Evolutionary conservation across 805 yeast species (phyloP).

Genomic region (Debaryomyces maramus): DNA sequence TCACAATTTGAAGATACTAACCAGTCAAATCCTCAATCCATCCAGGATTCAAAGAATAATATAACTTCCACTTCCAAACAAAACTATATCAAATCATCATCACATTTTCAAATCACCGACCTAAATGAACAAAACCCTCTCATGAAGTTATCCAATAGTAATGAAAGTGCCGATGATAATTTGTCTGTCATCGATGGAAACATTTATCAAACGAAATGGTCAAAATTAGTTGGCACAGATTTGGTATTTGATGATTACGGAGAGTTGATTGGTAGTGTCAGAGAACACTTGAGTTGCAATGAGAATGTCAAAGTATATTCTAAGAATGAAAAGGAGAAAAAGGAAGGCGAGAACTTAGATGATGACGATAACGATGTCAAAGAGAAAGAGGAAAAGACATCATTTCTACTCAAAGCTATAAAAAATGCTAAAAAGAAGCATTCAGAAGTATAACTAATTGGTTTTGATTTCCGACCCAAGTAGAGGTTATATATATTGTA

Average conservation of each 20-base stretch:
- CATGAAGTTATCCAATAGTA: constrained; percentile 37
- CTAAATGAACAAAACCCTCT: constrained; percentile 33
- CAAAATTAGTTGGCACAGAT: constrained; percentile 74
- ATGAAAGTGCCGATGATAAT: constrained; percentile 20
- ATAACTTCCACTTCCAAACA: constrained; percentile 1
- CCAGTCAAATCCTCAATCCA: not conserved
- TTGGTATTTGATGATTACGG: constrained; percentile 45
- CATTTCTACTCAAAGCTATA: constrained; percentile 23
- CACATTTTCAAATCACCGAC: constrained; percentile 40
- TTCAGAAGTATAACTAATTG: not conserved
- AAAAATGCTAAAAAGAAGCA: constrained; percentile 9
- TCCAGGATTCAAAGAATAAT: constrained; percentile 5
- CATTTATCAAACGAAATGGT: constrained; percentile 76
- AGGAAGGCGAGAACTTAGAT: constrained; percentile 12
- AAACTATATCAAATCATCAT: constrained; percentile 34
- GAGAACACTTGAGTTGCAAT: constrained; percentile 37
- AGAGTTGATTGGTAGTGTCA: constrained; percentile 38
- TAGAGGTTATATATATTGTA: no score
- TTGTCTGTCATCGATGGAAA: constrained; percentile 41
- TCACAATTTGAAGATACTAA: constrained; percentile 9
- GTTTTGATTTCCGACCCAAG: no score
- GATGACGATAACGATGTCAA: constrained; percentile 15
- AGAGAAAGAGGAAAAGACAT: constrained; percentile 13
- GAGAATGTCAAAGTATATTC: constrained; percentile 24
- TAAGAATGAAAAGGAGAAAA: constrained; percentile 20